These are phyloP conservation scores for Citrus glauca DNA, from an alignment of 345 rosid species.

Conservation along the genomic window DNA sequence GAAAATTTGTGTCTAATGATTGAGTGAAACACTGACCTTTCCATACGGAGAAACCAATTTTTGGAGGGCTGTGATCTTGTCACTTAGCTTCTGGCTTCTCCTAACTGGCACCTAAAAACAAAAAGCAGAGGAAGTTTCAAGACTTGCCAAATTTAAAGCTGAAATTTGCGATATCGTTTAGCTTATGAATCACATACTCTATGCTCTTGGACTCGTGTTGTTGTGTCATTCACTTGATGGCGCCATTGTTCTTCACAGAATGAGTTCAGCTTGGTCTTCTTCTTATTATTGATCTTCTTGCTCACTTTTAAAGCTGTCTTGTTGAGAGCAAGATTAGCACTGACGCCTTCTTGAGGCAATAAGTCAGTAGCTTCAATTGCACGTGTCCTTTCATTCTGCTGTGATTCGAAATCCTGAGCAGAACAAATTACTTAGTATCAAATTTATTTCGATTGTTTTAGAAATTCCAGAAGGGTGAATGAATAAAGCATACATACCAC, in stretches of 20 bases:
- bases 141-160: not conserved
- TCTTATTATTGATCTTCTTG: slow-evolving; percentile 35
- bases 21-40: slow-evolving; percentile 34
- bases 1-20: not conserved
- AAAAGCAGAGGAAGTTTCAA: not conserved
- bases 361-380: slow-evolving; percentile 7
- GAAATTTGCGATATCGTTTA: not conserved
- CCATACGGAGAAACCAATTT: slow-evolving; percentile 77
- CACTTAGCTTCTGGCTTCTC: slow-evolving; percentile 63
- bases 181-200: slow-evolving; percentile 10
- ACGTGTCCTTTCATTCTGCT: slow-evolving; percentile 19
- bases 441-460: not conserved
- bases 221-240: slow-evolving; percentile 1
- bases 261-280: slow-evolving; percentile 4
- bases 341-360: not conserved
- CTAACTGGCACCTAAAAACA: slow-evolving; percentile 32
- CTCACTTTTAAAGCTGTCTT: slow-evolving; percentile 3
- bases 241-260: slow-evolving; percentile 15
- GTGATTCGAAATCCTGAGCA: slow-evolving; percentile 19
- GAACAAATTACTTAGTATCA: not conserved
- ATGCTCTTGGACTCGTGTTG: slow-evolving; percentile 3
- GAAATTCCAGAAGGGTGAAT: not conserved
- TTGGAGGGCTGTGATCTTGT: slow-evolving; percentile 61
- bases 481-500: slow-evolving; percentile 5
- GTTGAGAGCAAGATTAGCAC: not conserved